Evolutionary conservation across 140 eudicot species (phyloP), one percentile per base, ranked within the genome.

Genomic region (Ambrosia hybrid): DNA sequence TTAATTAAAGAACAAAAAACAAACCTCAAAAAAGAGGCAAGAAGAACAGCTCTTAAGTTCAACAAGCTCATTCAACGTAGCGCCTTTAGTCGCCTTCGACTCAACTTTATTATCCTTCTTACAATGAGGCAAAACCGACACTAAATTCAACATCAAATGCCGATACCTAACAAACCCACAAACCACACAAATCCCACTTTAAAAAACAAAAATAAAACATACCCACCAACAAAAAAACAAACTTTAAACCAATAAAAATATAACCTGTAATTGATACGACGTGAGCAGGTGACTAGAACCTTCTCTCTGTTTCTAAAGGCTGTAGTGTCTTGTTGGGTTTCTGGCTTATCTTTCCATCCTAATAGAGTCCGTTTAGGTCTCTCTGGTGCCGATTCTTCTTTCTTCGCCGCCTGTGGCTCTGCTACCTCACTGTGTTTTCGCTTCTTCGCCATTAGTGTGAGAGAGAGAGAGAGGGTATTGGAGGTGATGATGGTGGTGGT

Each of bases 71-170:
- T 90, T 93, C 71, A 93, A 45, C 8, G 97, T 85, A 0, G 86
- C 87, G 7, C 98, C 93, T 85, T 93, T 93, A 12, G 94, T 93
- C 36, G 85, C 86, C 78, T 93, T 93, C 2, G 96, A 82, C 75
- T 90, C 98, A 68, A 93, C 96, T 79, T 93, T 93, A 79, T 83
- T 93, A 79, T 90, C 98, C 69, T 88, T 93, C 86, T 93, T 90
- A 41, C 91, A 85, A 39, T 90, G 98, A 36, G 98, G 97, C 73
- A 93, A 75, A 17, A 93, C 70, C 6, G 92, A 85, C 4, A 84
- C 91, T 84, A 93, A 62, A 82, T 93, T 93, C 98, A 90, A 76
- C 98, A 93, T 93, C 94, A 93, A 81, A 74, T 93, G 96, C 63
- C 96, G 83, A 79, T 90, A 87, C 95, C 98, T 89, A 74, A 68